Evolutionary conservation across 371 early-diverging fungal genomes (phyloP), one percentile per base, ranked within the genome.

Genomic region (Blakeslea trispora): DNA sequence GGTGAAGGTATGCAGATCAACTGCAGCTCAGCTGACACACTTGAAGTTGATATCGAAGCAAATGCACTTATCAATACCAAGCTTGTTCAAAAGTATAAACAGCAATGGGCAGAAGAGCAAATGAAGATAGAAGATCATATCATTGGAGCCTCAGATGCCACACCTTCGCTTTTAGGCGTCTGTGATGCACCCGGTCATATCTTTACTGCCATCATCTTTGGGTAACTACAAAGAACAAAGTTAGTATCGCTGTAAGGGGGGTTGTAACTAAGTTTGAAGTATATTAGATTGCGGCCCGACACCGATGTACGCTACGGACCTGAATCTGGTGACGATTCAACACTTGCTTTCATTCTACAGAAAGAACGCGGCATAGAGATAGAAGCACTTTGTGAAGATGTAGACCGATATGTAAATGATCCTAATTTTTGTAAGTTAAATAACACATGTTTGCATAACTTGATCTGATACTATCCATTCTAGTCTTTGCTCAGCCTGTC

Each of bases 91-190:
- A 62, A 47, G 32, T 67, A 62, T 14, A 59, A 47, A 13, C 58
- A 55, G 18, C 67, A 67, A 14, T 67, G 62, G 58, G 55, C 56
- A 52, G 69, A 69, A 32, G 61, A 59, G 28, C 62, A 69, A 14
- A 24, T 43, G 11, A 61, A 59, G 22, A 56, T 42, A 1, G 66
- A 66, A 0, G 66, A 69, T 40, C 40, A 49, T 42, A 14, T 62
- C 7, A 18, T 58, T 39, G 48, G 54, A 7, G 50, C 53, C 11
- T 59, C 60, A 6, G 65, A 59, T 53, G 59, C 59, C 8, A 8
- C 31, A 14, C 67, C 67, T n/a, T 52, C 21, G 34, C 4, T 67
- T 1, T 59, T 39, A 37, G 67, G 67, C 19, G 49, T 53, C 7
- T 43, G 48, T 4, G 53, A 59, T 42, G 42, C 44, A 32, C 35